A percentile compares a stretch with the other conserved stretches of the same genome.
phyloP scores from a whole-genome alignment of 176 grass and related monocot species.

The Aegilops longissima region DNA sequence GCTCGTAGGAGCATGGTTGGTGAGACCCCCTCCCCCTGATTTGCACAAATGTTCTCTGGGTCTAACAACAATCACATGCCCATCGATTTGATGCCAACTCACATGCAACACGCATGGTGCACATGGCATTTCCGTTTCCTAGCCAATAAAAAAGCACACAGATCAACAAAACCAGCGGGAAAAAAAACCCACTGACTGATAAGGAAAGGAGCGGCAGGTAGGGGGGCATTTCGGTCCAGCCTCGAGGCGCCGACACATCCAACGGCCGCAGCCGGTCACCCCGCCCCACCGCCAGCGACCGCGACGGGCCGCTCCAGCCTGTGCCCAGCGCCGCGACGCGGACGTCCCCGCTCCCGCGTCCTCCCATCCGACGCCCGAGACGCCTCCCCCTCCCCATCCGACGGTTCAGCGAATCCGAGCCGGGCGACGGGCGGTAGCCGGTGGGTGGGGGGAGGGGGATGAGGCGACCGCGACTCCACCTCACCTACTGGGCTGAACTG shows the following conservation, averaged over 20 bases:
- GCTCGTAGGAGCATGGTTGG: background rate
- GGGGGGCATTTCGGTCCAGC: constrained; percentile 40
- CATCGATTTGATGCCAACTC: constrained; percentile 31
- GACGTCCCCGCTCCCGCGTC: background rate
- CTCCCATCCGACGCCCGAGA: background rate
- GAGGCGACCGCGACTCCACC: constrained; percentile 28
- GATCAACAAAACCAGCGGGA: background rate
- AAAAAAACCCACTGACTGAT: background rate
- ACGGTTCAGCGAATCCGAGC: background rate
- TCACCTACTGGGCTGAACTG: constrained; percentile 13
- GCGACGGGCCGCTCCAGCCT: background rate
- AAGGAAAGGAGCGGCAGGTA: constrained; percentile 23
- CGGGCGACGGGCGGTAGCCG: constrained; percentile 33
- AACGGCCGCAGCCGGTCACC: constrained; percentile 36
- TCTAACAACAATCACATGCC: background rate
- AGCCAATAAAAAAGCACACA: no score
- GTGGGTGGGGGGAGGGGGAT: background rate
- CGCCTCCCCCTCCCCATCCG: rapidly evolving
- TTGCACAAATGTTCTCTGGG: background rate
- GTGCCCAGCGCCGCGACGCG: constrained; percentile 21
- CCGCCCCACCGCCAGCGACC: no score
- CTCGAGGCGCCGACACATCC: constrained; percentile 36
- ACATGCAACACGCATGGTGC: constrained; percentile 49
- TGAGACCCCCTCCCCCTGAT: background rate
- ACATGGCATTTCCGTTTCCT: constrained; percentile 40